Evolutionary conservation across 2,329 filamentous ascomycete genomes (phyloP), one percentile per base, ranked within the genome.

Genomic region (Colletotrichum lini): DNA sequence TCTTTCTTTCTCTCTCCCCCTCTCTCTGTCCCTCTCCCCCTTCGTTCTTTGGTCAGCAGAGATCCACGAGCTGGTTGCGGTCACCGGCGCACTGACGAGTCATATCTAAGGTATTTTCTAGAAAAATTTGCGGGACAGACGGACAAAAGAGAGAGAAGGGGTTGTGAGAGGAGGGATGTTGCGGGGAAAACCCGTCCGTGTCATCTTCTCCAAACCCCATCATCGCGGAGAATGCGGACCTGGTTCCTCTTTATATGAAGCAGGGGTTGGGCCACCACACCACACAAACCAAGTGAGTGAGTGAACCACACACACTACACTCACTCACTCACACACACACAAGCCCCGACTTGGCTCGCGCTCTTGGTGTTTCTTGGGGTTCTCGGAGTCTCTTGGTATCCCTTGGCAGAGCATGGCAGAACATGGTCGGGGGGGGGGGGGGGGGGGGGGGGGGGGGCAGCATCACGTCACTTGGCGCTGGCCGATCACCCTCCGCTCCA

Each of bases 161-260:
- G 30, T 9, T 9, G 30, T 35, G 30, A 35, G 30, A 35, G 30
- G 30, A 35, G 30, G 9, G 30, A 15, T 5, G 38, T 47, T 71
- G 68, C 68, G 65, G 68, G 64, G 64, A 62, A 61, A 53, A 7
- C n/a, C 16, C 23, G 16, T 30, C 57, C 40, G 47, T 42, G 21
- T 42, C 44, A 54, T 40, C 54, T 57, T 70, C 67, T 70, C 67
- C 67, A 61, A 67, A 56, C 47, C 53, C 63, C 63, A 35, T 52
- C 30, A 53, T 50, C 64, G 68, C 68, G 68, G 64, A 71, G 68
- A 71, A 67, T 67, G 63, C 63, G 63, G 67, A 67, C 49, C 56
- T 61, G 18, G 4, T 30, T 30, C 44, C 42, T 30, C 44, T 23
- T 44, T 16, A 26, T 26, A 52, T 30, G 35, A 42, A 35, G 30